Percentiles rank a stretch among this genome's conserved stretches.
Evolutionary conservation across 345 rosid genomes (phyloP).

Genomic region (Xanthoceras sorbifolium): DNA sequence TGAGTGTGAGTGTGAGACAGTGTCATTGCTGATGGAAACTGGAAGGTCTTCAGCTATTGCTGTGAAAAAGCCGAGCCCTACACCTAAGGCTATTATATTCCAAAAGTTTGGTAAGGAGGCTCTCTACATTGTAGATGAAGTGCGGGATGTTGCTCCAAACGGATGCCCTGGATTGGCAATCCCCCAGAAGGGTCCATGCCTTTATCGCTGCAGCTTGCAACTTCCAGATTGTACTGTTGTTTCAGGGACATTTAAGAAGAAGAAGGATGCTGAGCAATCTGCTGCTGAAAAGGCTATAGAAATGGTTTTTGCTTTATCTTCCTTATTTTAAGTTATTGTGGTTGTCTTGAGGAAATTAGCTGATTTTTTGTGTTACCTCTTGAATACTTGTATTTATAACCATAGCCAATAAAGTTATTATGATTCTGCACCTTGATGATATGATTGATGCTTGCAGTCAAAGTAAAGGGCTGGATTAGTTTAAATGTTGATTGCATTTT

Average conservation of each 20-base stretch:
- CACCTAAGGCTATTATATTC: conserved; percentile 84
- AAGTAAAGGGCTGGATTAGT: not conserved
- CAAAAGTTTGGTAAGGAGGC: conserved; percentile 76
- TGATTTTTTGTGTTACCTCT: not conserved
- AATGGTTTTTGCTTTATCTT: conserved; percentile 46
- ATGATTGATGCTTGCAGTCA: not conserved
- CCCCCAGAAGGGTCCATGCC: conserved; percentile 75
- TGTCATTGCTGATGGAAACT: conserved; percentile 40
- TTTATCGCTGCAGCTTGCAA: conserved; percentile 74
- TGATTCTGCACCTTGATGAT: not conserved
- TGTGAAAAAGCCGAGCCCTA: conserved; percentile 39
- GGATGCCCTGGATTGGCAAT: conserved; percentile 85
- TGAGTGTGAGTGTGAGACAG: no score
- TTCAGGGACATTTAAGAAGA: conserved; percentile 62
- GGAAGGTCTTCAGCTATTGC: conserved; percentile 25
- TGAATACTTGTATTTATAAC: not conserved
- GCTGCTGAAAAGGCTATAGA: conserved; percentile 89
- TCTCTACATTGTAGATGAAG: conserved; percentile 65
- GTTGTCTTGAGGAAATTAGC: not conserved
- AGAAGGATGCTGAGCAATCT: conserved; percentile 92
- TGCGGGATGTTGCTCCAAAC: conserved; percentile 55
- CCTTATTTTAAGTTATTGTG: conserved; percentile 5
- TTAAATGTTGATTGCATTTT: not conserved
- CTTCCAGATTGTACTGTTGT: conserved; percentile 72
- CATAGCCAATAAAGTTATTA: not conserved